phyloP scores from a whole-genome alignment of 1,284 basidiomycete genomes.

The Cryptococcus jaspeensis region DNA sequence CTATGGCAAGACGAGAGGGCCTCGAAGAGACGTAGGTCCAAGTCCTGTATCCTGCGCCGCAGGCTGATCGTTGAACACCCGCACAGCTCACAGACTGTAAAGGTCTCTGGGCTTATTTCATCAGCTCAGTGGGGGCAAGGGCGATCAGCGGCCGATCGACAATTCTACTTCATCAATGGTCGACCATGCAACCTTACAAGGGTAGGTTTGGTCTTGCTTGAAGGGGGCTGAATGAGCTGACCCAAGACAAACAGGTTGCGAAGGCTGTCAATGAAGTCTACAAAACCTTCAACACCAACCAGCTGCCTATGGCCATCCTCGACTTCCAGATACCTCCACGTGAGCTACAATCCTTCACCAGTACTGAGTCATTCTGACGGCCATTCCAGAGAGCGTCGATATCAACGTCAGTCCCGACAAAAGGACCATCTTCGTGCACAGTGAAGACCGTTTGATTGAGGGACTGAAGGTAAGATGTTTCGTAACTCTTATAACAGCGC shows the following conservation, averaged over 20 bases:
- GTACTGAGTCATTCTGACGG: slow-evolving; percentile 4
- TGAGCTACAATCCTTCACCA: slow-evolving; percentile 39
- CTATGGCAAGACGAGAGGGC: slow-evolving; percentile 50
- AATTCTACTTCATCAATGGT: slow-evolving; percentile 93
- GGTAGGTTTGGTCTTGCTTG: slow-evolving; percentile 50
- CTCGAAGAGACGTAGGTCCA: slow-evolving; percentile 25
- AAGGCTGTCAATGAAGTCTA: slow-evolving; percentile 89
- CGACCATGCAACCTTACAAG: slow-evolving; percentile 79
- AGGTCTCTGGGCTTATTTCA: slow-evolving; percentile 44
- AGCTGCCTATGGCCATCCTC: slow-evolving; percentile 78
- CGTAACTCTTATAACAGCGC: neutral
- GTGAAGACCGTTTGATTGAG: slow-evolving; percentile 76
- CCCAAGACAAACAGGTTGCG: slow-evolving; percentile 60
- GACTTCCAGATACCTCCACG: slow-evolving; percentile 78
- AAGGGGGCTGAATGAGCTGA: neutral
- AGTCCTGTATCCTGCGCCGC: neutral
- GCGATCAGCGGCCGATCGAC: slow-evolving; percentile 74
- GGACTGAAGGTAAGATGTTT: slow-evolving; percentile 65
- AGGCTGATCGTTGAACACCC: neutral
- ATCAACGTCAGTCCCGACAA: slow-evolving; percentile 98
- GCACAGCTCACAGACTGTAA: slow-evolving; percentile 35
- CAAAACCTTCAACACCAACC: slow-evolving; percentile 74
- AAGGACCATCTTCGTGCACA: slow-evolving; percentile 87
- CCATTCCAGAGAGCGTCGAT: slow-evolving; percentile 70
- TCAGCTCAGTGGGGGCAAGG: slow-evolving; percentile 57